Percentiles rank a stretch among this genome's conserved stretches.
phyloP scores from a whole-genome alignment of 495 filamentous ascomycete species.

The Hamigera avellanea region DNA sequence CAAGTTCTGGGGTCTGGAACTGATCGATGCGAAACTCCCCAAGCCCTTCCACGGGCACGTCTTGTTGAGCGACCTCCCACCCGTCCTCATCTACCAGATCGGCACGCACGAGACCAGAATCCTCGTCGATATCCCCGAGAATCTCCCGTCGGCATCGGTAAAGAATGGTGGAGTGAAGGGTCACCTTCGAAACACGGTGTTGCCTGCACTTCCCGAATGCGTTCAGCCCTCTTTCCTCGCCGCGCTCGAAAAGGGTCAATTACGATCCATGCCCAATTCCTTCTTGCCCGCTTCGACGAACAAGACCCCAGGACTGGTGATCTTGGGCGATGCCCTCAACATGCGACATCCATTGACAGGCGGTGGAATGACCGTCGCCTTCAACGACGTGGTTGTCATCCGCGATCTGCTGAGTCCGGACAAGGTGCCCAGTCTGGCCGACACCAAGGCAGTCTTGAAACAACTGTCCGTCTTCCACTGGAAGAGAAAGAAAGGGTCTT shows the following conservation, averaged over 20 bases:
- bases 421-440: constrained; percentile 53
- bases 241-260: constrained; percentile 62
- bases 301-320: constrained; percentile 59
- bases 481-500: constrained; percentile 66
- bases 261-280: constrained; percentile 84
- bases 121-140: constrained; percentile 80
- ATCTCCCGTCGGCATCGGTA: constrained; percentile 55
- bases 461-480: constrained; percentile 78
- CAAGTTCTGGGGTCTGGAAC: constrained; percentile 86
- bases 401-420: constrained; percentile 55
- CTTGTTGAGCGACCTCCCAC: constrained; percentile 61
- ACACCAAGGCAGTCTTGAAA: constrained; percentile 48
- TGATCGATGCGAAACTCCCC: constrained; percentile 76
- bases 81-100: constrained; percentile 93
- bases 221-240: constrained; percentile 62
- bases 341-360: constrained; percentile 94
- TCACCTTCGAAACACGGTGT: constrained; percentile 63
- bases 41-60: constrained; percentile 71
- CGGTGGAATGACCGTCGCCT: constrained; percentile 91
- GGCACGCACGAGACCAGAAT: constrained; percentile 87
- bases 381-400: constrained; percentile 78
- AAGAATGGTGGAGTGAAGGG: constrained; percentile 69
- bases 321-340: constrained; percentile 88
- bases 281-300: constrained; percentile 72
- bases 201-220: constrained; percentile 63